Conservation (phyloP, 805 yeast species). For the Zygotorulaspora danielsina region DNA sequence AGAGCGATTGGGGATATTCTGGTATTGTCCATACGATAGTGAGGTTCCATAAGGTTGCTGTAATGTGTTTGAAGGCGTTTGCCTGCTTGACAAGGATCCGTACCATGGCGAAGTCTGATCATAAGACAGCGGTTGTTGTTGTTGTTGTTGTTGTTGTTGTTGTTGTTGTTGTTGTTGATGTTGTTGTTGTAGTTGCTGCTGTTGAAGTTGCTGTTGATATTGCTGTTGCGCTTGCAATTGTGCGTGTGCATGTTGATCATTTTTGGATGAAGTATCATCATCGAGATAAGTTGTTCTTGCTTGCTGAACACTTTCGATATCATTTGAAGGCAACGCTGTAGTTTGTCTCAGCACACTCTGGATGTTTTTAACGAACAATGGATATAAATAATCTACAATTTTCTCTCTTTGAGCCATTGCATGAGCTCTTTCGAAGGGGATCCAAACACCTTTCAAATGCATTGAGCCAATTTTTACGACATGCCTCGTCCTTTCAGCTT, state of each 20-base stretch:
- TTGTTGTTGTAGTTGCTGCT: conserved; percentile 7
- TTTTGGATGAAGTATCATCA: not conserved
- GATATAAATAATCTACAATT: conserved; percentile 60
- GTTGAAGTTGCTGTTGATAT: conserved; percentile 7
- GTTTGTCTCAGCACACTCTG: conserved; percentile 42
- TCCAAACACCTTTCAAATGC: conserved; percentile 90
- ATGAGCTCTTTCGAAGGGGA: conserved; percentile 77
- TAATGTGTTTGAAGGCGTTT: conserved; percentile 2
- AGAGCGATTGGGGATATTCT: conserved; percentile 4
- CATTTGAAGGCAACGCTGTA: not conserved
- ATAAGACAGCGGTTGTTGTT: conserved; percentile 13
- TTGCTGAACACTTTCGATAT: not conserved
- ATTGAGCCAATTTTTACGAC: conserved; percentile 83
- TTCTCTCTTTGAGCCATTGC: conserved; percentile 80
- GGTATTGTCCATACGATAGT: conserved; percentile 12
- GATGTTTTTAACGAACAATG: conserved; percentile 70
- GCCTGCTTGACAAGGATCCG: conserved; percentile 5
- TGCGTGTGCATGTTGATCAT: conserved; percentile 14
- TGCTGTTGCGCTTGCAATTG: conserved; percentile 25
- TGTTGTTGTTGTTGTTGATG: conserved; percentile 6
- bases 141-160: conserved; percentile 18
- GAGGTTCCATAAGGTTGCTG: conserved; percentile 11
- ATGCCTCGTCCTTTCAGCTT: conserved; percentile 69
- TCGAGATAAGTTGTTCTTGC: not conserved
- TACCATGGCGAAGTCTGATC: conserved; percentile 10